These are phyloP conservation scores for Citrullus colocynthis DNA, from an alignment of 306 rosid species.

Conservation along the genomic window DNA sequence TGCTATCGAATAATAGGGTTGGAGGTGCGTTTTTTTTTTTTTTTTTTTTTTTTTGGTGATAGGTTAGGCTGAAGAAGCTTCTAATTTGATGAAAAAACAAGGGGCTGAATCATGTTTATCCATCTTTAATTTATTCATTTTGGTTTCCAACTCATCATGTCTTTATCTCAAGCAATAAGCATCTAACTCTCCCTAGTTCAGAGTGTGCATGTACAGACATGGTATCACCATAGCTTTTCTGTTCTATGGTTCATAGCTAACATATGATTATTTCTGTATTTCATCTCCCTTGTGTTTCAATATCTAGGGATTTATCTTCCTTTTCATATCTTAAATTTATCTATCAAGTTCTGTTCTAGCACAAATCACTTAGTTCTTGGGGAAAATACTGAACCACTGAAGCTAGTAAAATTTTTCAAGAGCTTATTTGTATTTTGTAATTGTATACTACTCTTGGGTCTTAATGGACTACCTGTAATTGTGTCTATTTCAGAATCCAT, in stretches of 20 bases:
- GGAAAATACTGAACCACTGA: not conserved
- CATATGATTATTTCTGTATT: not conserved
- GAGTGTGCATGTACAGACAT: not conserved
- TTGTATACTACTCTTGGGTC: not conserved
- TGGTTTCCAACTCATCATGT: not conserved
- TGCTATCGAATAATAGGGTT: not conserved
- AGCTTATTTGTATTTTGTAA: not conserved
- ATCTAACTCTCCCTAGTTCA: not conserved
- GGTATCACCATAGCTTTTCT: not conserved
- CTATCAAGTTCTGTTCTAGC: not conserved
- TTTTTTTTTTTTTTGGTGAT: too few species aligned
- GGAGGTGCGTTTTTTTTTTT: not conserved
- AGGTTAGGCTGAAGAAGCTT: not conserved
- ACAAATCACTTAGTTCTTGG: not conserved
- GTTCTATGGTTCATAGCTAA: not conserved
- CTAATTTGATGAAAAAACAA: not conserved
- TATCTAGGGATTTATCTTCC: not conserved
- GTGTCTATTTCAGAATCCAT: not conserved
- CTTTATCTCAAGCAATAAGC: not conserved
- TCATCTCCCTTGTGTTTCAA: not conserved
- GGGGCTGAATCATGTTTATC: not conserved
- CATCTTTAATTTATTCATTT: not conserved
- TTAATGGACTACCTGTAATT: not conserved
- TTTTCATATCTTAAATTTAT: not conserved
- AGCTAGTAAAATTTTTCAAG: not conserved